Conservation (phyloP, 352 stramenopile species). For the Thraustochytrium striatum region DNA sequence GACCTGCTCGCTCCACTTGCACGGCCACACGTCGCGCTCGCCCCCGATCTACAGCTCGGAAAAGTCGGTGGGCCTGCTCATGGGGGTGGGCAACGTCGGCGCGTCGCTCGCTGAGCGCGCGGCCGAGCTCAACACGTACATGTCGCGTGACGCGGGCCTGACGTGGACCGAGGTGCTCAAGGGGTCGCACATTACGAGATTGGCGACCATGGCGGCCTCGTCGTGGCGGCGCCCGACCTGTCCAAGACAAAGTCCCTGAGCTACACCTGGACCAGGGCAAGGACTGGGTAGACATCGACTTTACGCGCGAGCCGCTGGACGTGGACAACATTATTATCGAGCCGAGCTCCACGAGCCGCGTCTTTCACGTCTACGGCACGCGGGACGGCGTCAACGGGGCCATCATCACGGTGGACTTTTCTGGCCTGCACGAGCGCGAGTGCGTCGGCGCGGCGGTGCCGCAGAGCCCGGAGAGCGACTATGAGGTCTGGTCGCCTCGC, state of each 20-base stretch:
- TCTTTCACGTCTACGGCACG: conserved; percentile 47
- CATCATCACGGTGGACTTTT: conserved; percentile 51
- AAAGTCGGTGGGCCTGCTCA: conserved; percentile 41
- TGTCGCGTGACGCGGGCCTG: conserved; percentile 47
- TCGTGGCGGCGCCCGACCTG: conserved; percentile 51
- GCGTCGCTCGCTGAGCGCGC: neutral
- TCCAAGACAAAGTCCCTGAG: neutral
- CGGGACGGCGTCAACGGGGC: neutral
- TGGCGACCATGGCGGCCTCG: conserved; percentile 50
- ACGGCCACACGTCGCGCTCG: conserved; percentile 29
- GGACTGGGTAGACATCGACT: conserved; percentile 41
- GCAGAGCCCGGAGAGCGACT: conserved; percentile 35
- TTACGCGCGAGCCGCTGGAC: conserved; percentile 40
- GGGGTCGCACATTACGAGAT: conserved; percentile 53
- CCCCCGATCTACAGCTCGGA: conserved; percentile 49
- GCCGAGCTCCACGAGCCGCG: conserved; percentile 21
- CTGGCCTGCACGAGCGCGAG: conserved; percentile 31
- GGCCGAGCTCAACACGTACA: conserved; percentile 50
- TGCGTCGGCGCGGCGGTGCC: conserved; percentile 39
- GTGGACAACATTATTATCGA: conserved; percentile 55
- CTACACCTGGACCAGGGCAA: conserved; percentile 50
- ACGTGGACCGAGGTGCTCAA: conserved; percentile 48
- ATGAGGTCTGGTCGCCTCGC: conserved; percentile 50
- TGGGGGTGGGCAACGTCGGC: conserved; percentile 51
- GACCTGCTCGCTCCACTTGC: conserved; percentile 48